Base-by-base conservation (phyloP, 345 rosid genomes). In the Erysimum cheiranthoides region DNA sequence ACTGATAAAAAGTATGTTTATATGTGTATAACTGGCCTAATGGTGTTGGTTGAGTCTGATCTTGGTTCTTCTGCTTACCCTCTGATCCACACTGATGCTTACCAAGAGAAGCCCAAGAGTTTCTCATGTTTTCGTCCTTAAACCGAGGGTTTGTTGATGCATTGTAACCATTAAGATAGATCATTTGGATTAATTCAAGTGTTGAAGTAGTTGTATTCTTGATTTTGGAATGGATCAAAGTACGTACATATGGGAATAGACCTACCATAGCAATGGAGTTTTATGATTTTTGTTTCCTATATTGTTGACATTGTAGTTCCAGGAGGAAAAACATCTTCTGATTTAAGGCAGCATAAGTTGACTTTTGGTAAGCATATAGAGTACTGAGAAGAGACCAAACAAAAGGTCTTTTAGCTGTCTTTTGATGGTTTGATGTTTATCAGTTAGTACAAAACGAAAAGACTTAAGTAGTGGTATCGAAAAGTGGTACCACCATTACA, bases 1-100 rank as follows among this genome's bases (percentile, higher is more conserved):
- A 63, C 10, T 35, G 35, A 32, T 73, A 51, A 27, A 49, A 60
- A 47, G 62, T 25, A 67, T 73, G 71, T 50, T 53, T 30, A 18
- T 76, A 40, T 72, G 70, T 72, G 77, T 66, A 43, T 78, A 64
- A 62, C 56, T 51, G 5, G 68, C 27, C 73, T 71, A 71, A 34
- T 71, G 56, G 73, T 77, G 54, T 57, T 65, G 49, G 66, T 71
- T 39, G 34, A 17, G 51, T 54, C 75, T 52, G 51, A 21, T 64
- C 47, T 76, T 70, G 71, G 80, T 70, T 54, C 75, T 70, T 61
- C 50, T 70, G 64, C 75, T 69, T 62, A 34, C 62, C 66, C 64
- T 69, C 75, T 76, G 42, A 53, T 70, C 80, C 59, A 25, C 65
- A 54, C 13, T 53, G 70, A 63, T 70, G 73, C 80, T 56, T 47